Conservation (phyloP, 169 alveolate genomes). For the Plasmodium gonderi region DNA sequence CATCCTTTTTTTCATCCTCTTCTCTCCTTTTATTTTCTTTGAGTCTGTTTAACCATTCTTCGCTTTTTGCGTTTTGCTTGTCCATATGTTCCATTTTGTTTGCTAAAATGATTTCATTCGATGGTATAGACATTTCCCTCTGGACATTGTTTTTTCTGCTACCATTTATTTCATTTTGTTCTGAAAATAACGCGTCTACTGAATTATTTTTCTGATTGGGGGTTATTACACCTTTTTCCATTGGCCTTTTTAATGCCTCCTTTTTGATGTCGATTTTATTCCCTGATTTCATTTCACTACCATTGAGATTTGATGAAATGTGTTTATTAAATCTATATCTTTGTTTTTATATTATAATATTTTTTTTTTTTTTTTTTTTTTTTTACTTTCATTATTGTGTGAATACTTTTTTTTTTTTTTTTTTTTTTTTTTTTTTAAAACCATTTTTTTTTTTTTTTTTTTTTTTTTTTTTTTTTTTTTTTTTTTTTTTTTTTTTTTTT, state of each 20-base stretch:
- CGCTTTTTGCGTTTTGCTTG: neutral
- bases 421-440: neutral
- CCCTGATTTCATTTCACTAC: conserved; percentile 20
- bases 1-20: neutral
- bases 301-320: neutral
- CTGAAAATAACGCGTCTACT: neutral
- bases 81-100: neutral
- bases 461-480: neutral
- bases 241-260: neutral
- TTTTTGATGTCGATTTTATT: neutral
- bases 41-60: neutral
- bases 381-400: neutral
- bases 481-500: neutral
- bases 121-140: too few species aligned
- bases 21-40: neutral
- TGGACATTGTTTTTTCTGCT: neutral
- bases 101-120: neutral
- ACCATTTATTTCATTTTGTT: neutral
- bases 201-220: neutral
- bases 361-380: neutral
- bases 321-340: neutral
- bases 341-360: neutral
- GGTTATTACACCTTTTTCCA: conserved; percentile 14
- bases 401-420: neutral
- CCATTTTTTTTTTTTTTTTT: neutral